Evolutionary conservation across 2,329 filamentous ascomycete species (phyloP).

Genomic region (Bimuria novae-zelandiae): DNA sequence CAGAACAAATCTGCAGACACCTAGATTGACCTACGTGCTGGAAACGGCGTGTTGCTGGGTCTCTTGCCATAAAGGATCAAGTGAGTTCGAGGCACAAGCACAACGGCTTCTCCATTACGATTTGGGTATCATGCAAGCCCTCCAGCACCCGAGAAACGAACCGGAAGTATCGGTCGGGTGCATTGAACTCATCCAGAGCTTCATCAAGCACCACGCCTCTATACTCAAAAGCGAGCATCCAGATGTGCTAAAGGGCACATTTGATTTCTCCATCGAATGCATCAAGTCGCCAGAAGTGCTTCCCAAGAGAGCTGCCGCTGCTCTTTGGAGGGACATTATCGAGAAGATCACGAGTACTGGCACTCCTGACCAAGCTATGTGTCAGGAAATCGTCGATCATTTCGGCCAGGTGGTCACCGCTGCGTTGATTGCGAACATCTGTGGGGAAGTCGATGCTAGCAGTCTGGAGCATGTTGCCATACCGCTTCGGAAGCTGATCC

Average conservation of each 20-base stretch:
- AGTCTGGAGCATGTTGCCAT: constrained; percentile 39
- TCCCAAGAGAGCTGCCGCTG: constrained; percentile 73
- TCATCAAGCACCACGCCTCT: constrained; percentile 65
- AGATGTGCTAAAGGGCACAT: constrained; percentile 66
- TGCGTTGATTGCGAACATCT: constrained; percentile 40
- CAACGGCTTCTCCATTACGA: constrained; percentile 61
- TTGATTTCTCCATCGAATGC: constrained; percentile 72
- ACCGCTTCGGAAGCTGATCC: constrained; percentile 40
- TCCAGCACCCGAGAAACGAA: constrained; percentile 68
- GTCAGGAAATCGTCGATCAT: constrained; percentile 42
- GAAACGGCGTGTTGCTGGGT: constrained; percentile 71
- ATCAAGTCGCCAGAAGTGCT: constrained; percentile 73
- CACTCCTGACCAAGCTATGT: constrained; percentile 32
- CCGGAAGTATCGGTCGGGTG: constrained; percentile 73
- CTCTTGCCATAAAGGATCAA: constrained; percentile 53
- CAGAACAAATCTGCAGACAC: constrained; percentile 62
- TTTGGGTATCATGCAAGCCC: constrained; percentile 62
- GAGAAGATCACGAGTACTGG: constrained; percentile 36
- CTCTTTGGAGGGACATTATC: constrained; percentile 66
- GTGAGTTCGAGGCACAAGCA: constrained; percentile 32
- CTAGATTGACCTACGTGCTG: constrained; percentile 70
- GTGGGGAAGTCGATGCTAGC: constrained; percentile 42
- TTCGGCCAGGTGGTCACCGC: constrained; percentile 38
- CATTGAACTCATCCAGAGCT: constrained; percentile 71
- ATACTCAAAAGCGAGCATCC: constrained; percentile 65